Evolutionary conservation across 202 grass and related monocot species (phyloP).

Genomic region (Tripidium arundinaceum): DNA sequence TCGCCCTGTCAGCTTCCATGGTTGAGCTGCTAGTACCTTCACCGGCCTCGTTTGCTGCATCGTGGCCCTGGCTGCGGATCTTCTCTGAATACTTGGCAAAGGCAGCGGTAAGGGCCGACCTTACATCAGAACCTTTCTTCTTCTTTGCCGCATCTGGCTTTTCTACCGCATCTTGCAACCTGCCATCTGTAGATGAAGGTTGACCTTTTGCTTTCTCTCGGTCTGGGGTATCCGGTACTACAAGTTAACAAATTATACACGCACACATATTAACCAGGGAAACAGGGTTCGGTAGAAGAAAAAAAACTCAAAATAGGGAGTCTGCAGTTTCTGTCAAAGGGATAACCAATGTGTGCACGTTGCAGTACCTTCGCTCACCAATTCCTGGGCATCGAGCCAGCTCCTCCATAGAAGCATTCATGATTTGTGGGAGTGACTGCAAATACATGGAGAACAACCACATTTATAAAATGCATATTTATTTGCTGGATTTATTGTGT

Average conservation of each 20-base stretch:
- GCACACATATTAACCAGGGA: neutral
- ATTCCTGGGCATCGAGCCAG: slow-evolving; percentile 86
- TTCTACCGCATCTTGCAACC: neutral
- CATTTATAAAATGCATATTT: neutral
- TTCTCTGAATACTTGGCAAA: slow-evolving; percentile 79
- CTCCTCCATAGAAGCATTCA: slow-evolving; percentile 97
- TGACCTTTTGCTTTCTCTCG: slow-evolving; percentile 38
- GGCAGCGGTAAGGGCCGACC: slow-evolving; percentile 54
- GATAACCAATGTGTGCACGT: neutral
- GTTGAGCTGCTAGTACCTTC: slow-evolving; percentile 24
- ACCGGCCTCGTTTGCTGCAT: slow-evolving; percentile 1
- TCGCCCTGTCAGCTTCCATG: slow-evolving; percentile 16
- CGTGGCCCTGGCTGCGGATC: slow-evolving; percentile 35
- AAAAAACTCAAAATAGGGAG: neutral
- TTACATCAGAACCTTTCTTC: slow-evolving; percentile 50
- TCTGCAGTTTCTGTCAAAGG: slow-evolving; percentile 7
- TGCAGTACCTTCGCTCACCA: slow-evolving; percentile 70
- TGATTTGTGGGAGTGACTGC: slow-evolving; percentile 83
- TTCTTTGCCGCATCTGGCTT: slow-evolving; percentile 22
- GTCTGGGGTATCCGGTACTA: slow-evolving; percentile 53
- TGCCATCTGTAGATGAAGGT: slow-evolving; percentile 25
- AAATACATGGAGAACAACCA: neutral
- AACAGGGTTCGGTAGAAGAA: neutral
- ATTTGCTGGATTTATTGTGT: neutral
- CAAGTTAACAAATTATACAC: too few species aligned